These are phyloP conservation scores for Ophiostoma sp. DNA, from an alignment of 2,329 filamentous ascomycete genomes.

Conservation along the genomic window DNA sequence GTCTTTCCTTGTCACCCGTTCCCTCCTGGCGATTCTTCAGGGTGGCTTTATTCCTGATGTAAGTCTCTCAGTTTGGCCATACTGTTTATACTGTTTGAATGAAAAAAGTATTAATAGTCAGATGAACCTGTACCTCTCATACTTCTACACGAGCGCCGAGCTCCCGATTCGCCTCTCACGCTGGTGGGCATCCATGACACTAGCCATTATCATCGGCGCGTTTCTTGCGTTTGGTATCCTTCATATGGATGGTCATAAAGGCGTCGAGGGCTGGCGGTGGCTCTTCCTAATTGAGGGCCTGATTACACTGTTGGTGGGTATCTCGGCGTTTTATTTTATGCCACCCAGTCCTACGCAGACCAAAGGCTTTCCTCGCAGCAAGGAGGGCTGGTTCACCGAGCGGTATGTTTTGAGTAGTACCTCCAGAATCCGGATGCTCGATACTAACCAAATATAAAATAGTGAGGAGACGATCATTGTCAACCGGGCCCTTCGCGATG, in stretches of 20 bases:
- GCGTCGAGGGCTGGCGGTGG: constrained; percentile 41
- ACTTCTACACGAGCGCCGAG: constrained; percentile 41
- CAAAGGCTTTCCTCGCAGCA: constrained; percentile 48
- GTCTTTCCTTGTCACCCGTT: constrained; percentile 36
- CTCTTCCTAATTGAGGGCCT: constrained; percentile 52
- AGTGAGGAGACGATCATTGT: constrained; percentile 46
- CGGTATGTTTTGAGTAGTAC: constrained; percentile 41
- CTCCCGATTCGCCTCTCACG: constrained; percentile 38
- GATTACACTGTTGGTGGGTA: constrained; percentile 43
- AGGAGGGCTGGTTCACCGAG: constrained; percentile 55
- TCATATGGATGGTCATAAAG: constrained; percentile 37
- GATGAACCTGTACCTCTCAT: constrained; percentile 30
- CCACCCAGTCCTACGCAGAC: constrained; percentile 49
- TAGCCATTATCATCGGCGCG: constrained; percentile 38
- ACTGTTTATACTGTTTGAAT: not conserved
- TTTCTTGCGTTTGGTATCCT: constrained; percentile 39
- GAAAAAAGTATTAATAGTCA: not conserved
- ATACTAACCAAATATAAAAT: not conserved
- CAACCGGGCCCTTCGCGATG: constrained; percentile 54
- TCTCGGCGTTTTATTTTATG: constrained; percentile 51
- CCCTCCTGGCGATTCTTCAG: not conserved
- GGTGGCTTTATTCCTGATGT: not conserved
- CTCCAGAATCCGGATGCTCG: no score
- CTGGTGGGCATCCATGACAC: constrained; percentile 40
- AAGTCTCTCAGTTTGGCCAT: not conserved